These are phyloP conservation scores for Mercurialis annua DNA, from an alignment of 345 rosid species.

Conservation along the genomic window DNA sequence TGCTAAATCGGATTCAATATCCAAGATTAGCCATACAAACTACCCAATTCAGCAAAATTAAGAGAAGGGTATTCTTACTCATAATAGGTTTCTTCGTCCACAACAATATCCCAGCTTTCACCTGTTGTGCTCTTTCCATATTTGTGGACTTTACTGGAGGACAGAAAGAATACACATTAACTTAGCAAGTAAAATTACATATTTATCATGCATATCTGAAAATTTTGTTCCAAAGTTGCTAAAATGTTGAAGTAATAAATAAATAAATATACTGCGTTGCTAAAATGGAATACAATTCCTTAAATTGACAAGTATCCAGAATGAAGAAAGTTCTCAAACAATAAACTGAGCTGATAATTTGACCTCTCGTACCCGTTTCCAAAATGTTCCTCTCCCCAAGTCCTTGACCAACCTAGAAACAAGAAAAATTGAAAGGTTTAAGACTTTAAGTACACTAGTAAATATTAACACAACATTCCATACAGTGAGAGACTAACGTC, in stretches of 20 bases:
- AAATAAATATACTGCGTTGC: background rate
- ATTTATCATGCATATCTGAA: too few species aligned
- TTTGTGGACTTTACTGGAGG: conserved; percentile 89
- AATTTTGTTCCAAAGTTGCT: background rate
- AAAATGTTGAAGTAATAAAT: background rate
- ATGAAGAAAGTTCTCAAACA: background rate
- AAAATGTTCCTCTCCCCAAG: conserved; percentile 98
- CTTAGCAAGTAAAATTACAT: conserved; percentile 2
- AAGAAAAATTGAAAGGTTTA: conserved; percentile 8
- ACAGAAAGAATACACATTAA: conserved; percentile 12
- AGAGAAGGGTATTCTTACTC: conserved; percentile 52
- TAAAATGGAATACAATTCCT: background rate
- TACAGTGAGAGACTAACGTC: background rate
- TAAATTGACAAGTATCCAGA: background rate
- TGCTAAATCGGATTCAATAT: background rate
- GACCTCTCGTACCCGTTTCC: conserved; percentile 81
- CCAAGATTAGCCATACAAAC: background rate
- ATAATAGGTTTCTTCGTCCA: conserved; percentile 85
- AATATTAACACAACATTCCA: background rate
- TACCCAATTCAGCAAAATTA: background rate
- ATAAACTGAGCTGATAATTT: background rate
- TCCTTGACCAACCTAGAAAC: conserved; percentile 87
- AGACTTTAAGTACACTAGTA: background rate
- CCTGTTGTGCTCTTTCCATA: conserved; percentile 94
- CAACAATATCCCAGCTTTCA: conserved; percentile 97